A percentile compares a stretch with the other conserved stretches of the same genome.
phyloP scores from a whole-genome alignment of 805 yeast species.

The Cyberlindnera mrakii region DNA sequence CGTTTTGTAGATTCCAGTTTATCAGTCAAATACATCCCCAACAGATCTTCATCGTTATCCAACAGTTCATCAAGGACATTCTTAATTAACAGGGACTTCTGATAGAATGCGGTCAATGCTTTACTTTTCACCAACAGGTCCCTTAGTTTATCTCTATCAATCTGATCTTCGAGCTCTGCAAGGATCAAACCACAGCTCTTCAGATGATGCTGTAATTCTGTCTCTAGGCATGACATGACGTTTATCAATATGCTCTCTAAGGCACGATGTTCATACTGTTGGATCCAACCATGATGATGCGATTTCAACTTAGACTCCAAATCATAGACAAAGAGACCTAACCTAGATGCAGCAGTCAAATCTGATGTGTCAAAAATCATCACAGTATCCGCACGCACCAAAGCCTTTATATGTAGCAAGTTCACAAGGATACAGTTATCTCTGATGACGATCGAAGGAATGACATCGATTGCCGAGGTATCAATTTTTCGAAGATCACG shows the following conservation, averaged over 20 bases:
- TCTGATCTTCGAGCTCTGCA: conserved; percentile 68
- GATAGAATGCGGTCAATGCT: conserved; percentile 64
- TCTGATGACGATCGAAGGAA: conserved; percentile 83
- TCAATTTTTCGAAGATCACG: conserved; percentile 82
- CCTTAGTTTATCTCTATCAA: conserved; percentile 68
- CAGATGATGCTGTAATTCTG: conserved; percentile 60
- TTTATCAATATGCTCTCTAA: conserved; percentile 77
- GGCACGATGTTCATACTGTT: conserved; percentile 74
- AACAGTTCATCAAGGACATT: conserved; percentile 77
- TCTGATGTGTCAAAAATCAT: conserved; percentile 68
- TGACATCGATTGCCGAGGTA: conserved; percentile 70
- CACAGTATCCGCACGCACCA: conserved; percentile 74
- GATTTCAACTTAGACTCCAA: conserved; percentile 63
- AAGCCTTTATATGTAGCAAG: conserved; percentile 81
- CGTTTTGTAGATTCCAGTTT: conserved; percentile 13
- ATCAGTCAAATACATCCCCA: conserved; percentile 68
- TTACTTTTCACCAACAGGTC: conserved; percentile 72
- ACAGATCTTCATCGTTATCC: conserved; percentile 82
- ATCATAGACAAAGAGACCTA: conserved; percentile 81
- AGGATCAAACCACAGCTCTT: conserved; percentile 57
- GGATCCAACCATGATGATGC: conserved; percentile 30
- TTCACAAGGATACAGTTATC: conserved; percentile 73
- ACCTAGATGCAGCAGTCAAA: conserved; percentile 52
- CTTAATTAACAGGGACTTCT: conserved; percentile 67
- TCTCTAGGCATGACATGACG: conserved; percentile 72